Percentiles rank a stretch among this genome's conserved stretches.
These are phyloP conservation scores for Geotrichum cucujoidarum DNA, from an alignment of 1,139 yeast species.

Conservation along the genomic window DNA sequence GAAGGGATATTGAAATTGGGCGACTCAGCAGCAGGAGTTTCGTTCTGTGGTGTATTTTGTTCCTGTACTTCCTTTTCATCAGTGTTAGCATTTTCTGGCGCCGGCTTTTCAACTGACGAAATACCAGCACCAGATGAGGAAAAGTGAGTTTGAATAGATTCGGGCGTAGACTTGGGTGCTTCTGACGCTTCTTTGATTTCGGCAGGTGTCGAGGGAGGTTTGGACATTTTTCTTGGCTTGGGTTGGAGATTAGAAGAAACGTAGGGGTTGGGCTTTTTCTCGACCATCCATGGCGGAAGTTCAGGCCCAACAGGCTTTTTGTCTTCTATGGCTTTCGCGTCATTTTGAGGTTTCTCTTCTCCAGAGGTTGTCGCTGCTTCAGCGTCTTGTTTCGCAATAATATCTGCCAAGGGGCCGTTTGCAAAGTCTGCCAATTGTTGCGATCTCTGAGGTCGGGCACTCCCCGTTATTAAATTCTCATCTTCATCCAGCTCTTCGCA, in stretches of 20 bases:
- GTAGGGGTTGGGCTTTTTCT: conserved; percentile 16
- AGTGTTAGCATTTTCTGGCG: too few relatives aligned
- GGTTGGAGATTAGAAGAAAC: conserved; percentile 8
- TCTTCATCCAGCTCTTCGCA: conserved; percentile 80
- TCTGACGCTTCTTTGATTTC: background rate
- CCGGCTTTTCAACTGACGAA: too few relatives aligned
- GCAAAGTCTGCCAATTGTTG: conserved; percentile 27
- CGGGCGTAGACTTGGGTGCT: background rate
- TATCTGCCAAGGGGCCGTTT: conserved; percentile 19
- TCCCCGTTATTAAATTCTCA: conserved; percentile 51
- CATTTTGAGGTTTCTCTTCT: conserved; percentile 15
- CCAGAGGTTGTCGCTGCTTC: conserved; percentile 1
- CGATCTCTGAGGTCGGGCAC: conserved; percentile 29
- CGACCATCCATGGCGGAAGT: conserved; percentile 18
- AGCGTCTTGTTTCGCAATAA: conserved; percentile 17
- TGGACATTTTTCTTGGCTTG: conserved; percentile 7
- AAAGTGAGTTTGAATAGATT: too few relatives aligned
- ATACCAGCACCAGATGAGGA: too few relatives aligned
- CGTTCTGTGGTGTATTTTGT: background rate
- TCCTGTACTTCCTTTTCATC: too few relatives aligned
- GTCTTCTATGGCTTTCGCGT: conserved; percentile 14
- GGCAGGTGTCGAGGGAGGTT: background rate
- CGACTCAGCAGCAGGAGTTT: background rate
- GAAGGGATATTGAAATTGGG: background rate
- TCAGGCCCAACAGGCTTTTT: conserved; percentile 22